phyloP scores from a whole-genome alignment of 176 grass and related monocot species.

The Urochloa ruziziensis region DNA sequence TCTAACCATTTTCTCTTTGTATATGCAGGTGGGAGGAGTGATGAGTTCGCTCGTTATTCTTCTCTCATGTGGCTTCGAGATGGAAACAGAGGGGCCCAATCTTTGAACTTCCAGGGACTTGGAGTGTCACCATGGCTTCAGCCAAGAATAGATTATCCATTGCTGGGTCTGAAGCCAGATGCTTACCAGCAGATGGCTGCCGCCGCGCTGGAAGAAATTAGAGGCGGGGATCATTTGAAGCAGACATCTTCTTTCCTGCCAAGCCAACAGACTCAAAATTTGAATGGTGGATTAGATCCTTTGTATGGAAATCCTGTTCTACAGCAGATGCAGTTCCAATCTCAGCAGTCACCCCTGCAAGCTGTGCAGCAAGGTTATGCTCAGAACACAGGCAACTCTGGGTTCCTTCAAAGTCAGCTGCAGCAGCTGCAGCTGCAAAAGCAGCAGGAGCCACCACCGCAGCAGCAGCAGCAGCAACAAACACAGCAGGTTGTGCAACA shows the following conservation, averaged over 20 bases:
- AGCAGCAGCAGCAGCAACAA: constrained; percentile 33
- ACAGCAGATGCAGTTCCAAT: constrained; percentile 73
- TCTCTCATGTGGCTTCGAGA: constrained; percentile 80
- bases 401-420: constrained; percentile 66
- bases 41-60: constrained; percentile 58
- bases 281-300: constrained; percentile 53
- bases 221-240: constrained; percentile 67
- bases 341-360: constrained; percentile 60
- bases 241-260: constrained; percentile 51
- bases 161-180: constrained; percentile 67
- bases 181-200: constrained; percentile 92
- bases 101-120: constrained; percentile 82
- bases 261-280: constrained; percentile 65
- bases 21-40: constrained; percentile 64
- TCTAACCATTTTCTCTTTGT: constrained; percentile 5
- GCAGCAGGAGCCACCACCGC: background rate
- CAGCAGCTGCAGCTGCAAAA: constrained; percentile 49
- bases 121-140: constrained; percentile 75
- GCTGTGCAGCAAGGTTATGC: constrained; percentile 53
- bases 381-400: constrained; percentile 40
- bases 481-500: constrained; percentile 29
- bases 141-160: constrained; percentile 50
- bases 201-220: constrained; percentile 79
- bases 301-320: constrained; percentile 59
- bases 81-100: constrained; percentile 59